Evolutionary conservation across 805 yeast genomes (phyloP), one percentile per base, ranked within the genome.

Genomic region (Saturnispora bothae): DNA sequence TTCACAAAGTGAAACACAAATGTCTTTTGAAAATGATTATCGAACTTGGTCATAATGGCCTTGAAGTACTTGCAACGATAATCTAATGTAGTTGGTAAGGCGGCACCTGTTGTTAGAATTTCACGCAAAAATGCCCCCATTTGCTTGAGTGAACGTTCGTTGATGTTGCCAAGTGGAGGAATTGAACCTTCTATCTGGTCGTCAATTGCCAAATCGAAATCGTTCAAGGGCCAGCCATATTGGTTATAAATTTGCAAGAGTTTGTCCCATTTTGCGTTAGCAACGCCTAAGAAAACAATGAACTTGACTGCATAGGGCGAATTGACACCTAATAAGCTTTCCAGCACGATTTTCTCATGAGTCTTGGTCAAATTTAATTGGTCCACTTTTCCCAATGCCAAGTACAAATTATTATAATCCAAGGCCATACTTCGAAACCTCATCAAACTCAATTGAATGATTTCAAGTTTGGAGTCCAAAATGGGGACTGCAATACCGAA

Each of bases 211-310:
- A 14, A 13, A 5, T 15, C 14, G 10, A 36, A 29, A 31, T 36
- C 39, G 7, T 26, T 28, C 9, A 28, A 16, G 17, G 30, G 29
- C 39, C 39, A 36, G n/a, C 20, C 19, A 23, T 30, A 30, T 17
- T 15, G 12, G n/a, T 17, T 25, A 20, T 36, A 36, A 4, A 30
- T 18, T n/a, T 30, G n/a, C 5, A 36, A 14, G 15, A 36, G 12
- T n/a, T 12, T 12, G 7, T 26, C 15, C 28, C 28, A 26, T 26
- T 22, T 7, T 10, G 6, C 28, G 5, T 26, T n/a, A n/a, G 6
- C 7, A 6, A 6, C 15, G 7, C 5, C 5, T 26, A 6, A 5
- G 5, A 6, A 10, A n/a, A n/a, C 15, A 10, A 36, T 10, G 30
- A 36, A 17, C 10, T 29, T 25, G 20, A 36, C 39, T 14, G 23